Evolutionary conservation across 2,329 filamentous ascomycete genomes (phyloP), one percentile per base, ranked within the genome.

Genomic region (Colletotrichum camelliae): DNA sequence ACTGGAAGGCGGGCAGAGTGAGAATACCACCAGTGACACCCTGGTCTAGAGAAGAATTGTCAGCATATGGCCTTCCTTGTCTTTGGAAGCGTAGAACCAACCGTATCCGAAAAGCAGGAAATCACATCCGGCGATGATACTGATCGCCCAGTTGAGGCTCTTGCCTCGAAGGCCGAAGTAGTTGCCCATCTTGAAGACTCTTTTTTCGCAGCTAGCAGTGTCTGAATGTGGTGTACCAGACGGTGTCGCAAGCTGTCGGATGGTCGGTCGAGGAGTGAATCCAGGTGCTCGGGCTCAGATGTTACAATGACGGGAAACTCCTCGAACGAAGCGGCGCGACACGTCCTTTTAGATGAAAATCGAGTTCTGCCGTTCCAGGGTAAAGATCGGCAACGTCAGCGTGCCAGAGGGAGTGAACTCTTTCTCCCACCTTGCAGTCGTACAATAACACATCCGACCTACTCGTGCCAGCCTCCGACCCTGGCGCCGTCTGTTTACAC

Each of bases 11-110:
- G 24, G 89, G 85, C 80, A 96, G 89, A 4, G 93, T 95, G 72
- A 96, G 86, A 77, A 96, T 91, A 72, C 93, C 93, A 61, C 93
- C 94, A 89, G 94, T 95, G 12, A 95, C 93, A 81, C 94, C 92
- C 84, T 94, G 93, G 82, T 95, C 94, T 93, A 89, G 15, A 65
- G 15, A 13, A 88, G 84, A 57, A 83, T 33, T 87, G 78, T 70
- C 21, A 74, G 68, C 52, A 18, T 15, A 12, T 13, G 27, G 1
- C 35, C n/a, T 24, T 24, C 33, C 5, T 18, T 24, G n/a, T 15
- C 18, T 18, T 3, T 35, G 27, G 27, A 52, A 7, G 13, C n/a
- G 9, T 35, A 15, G 18, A 21, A 66, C 83, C 67, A 83, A 90
- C 89, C 89, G 71, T 90, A 91, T 76, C 89, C 89, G 78, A 90